Evolutionary conservation across 305 asterid genomes (phyloP).

Genomic region (Plantago lanceolata): DNA sequence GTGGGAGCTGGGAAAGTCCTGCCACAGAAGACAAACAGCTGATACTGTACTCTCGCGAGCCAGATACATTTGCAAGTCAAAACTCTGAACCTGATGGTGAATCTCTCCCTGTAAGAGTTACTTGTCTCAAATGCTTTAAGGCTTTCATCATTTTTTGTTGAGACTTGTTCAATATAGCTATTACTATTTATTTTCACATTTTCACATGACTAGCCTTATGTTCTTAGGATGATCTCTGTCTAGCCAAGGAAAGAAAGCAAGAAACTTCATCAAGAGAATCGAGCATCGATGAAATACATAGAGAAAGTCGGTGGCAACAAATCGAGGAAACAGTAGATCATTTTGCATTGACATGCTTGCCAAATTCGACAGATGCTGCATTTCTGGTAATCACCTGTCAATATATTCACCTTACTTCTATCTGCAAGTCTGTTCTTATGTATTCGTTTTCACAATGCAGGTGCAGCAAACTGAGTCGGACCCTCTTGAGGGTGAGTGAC

Average conservation of each 20-base stretch:
- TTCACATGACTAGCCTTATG: constrained; percentile 12
- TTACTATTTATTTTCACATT: not conserved
- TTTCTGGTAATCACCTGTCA: constrained; percentile 3
- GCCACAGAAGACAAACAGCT: constrained; percentile 46
- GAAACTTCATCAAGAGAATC: constrained; percentile 27
- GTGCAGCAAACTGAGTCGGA: constrained; percentile 37
- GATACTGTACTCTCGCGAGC: constrained; percentile 35
- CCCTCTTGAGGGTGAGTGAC: constrained; percentile 39
- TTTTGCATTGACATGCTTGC: constrained; percentile 19
- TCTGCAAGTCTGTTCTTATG: constrained; percentile 5
- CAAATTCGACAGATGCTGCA: constrained; percentile 22
- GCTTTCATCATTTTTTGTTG: not conserved
- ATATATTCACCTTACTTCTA: constrained; percentile 3
- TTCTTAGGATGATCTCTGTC: constrained; percentile 31
- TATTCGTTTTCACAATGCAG: constrained; percentile 11
- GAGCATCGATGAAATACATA: constrained; percentile 18
- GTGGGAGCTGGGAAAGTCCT: constrained; percentile 36
- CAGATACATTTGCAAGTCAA: constrained; percentile 27
- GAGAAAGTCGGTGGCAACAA: constrained; percentile 18
- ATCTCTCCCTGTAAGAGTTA: constrained; percentile 43
- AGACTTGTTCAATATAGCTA: not conserved
- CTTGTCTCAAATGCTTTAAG: not conserved
- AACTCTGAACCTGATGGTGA: constrained; percentile 26
- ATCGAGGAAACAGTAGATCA: constrained; percentile 25
- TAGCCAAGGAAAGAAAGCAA: constrained; percentile 22